Conservation (phyloP, 805 yeast species). For the Schwanniomyces yamadae region DNA sequence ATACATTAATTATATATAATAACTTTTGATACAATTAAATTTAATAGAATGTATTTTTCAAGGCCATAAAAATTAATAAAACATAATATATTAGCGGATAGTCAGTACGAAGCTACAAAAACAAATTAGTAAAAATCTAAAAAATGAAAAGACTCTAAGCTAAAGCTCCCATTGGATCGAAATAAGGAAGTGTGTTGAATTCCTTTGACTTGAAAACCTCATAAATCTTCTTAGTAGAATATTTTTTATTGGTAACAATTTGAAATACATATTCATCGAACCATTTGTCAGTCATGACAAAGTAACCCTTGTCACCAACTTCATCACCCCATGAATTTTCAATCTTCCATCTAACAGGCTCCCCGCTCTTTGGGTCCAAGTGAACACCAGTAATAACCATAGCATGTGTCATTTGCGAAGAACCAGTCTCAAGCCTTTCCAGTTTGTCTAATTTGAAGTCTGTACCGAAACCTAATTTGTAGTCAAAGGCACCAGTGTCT, state of each 20-base stretch:
- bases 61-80: too few relatives aligned
- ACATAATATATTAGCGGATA: too few relatives aligned
- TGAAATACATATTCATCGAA: constrained; percentile 44
- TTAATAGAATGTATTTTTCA: too few relatives aligned
- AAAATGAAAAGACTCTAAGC: too few relatives aligned
- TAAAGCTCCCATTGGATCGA: constrained; percentile 45
- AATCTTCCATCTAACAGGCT: constrained; percentile 44
- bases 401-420: constrained; percentile 86
- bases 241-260: constrained; percentile 37
- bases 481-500: constrained; percentile 70
- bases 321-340: constrained; percentile 46
- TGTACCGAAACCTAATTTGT: constrained; percentile 54
- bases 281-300: constrained; percentile 45
- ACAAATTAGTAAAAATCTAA: too few relatives aligned
- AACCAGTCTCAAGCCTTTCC: constrained; percentile 66
- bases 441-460: constrained; percentile 55
- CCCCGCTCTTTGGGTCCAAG: constrained; percentile 49
- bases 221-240: constrained; percentile 35
- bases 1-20: too few relatives aligned
- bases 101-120: too few relatives aligned
- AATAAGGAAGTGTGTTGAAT: constrained; percentile 34
- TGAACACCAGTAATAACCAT: constrained; percentile 85
- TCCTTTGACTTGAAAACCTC: constrained; percentile 35
- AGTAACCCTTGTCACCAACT: constrained; percentile 42
- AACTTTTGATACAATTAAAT: too few relatives aligned